Evolutionary conservation across 495 filamentous ascomycete genomes (phyloP).

Genomic region (Bacidia rubella): DNA sequence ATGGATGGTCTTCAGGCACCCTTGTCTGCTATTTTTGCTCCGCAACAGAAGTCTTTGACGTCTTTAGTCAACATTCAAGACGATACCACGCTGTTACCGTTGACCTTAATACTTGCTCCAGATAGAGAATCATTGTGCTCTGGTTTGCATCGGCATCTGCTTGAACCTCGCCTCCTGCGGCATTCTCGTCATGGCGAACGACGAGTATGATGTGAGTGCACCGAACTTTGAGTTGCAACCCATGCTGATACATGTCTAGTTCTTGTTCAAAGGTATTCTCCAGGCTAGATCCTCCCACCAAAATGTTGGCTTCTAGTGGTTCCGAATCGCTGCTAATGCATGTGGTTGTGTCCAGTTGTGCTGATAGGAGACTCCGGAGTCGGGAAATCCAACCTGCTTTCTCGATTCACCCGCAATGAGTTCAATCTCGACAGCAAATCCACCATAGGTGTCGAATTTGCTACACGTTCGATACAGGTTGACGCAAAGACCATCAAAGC

Average conservation of each 20-base stretch:
- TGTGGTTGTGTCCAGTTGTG: constrained; percentile 79
- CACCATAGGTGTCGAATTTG: constrained; percentile 98
- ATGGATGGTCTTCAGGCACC: background rate
- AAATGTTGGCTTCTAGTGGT: too few relatives aligned
- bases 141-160: background rate
- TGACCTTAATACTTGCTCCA: too few relatives aligned
- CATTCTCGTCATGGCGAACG: constrained; percentile 71
- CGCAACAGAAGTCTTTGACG: too few relatives aligned
- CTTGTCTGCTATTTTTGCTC: background rate
- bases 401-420: constrained; percentile 98
- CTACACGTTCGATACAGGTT: constrained; percentile 96
- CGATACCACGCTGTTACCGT: too few relatives aligned
- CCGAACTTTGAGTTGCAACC: constrained; percentile 7
- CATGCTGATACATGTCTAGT: constrained; percentile 41
- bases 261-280: constrained; percentile 72
- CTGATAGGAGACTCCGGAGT: constrained; percentile 98
- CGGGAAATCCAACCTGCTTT: constrained; percentile 99
- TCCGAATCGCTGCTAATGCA: too few relatives aligned
- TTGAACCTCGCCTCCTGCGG: background rate
- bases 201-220: constrained; percentile 95
- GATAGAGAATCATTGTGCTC: too few relatives aligned
- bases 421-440: constrained; percentile 99
- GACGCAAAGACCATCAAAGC: constrained; percentile 99
- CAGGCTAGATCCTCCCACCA: too few relatives aligned
- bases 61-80: too few relatives aligned